Conservation (phyloP, 345 rosid species). For the Brassica rapa region DNA sequence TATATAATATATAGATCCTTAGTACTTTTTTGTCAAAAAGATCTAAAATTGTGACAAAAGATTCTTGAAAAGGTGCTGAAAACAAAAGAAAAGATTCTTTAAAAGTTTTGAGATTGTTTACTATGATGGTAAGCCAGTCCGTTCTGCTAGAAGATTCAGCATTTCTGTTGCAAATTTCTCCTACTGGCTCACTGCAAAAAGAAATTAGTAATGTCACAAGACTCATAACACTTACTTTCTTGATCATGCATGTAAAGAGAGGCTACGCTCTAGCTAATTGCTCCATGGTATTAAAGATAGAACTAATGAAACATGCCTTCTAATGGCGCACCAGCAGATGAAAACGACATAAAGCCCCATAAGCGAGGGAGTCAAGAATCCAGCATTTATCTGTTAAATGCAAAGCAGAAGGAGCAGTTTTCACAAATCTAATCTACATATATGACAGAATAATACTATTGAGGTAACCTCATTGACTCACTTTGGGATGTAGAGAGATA, state of each 20-base stretch:
- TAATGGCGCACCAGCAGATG: conserved; percentile 94
- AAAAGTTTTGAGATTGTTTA: conserved; percentile 32
- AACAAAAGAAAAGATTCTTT: neutral
- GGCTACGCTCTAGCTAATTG: neutral
- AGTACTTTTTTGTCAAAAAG: neutral
- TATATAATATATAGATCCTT: neutral
- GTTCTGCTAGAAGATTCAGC: conserved; percentile 74
- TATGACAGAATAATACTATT: neutral
- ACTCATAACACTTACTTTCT: neutral
- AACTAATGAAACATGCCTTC: conserved; percentile 52
- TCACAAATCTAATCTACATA: neutral
- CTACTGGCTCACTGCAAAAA: conserved; percentile 82
- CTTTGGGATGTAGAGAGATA: conserved; percentile 80
- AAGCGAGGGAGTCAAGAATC: conserved; percentile 80
- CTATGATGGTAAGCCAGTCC: conserved; percentile 93
- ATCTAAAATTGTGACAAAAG: neutral
- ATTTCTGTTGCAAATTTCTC: conserved; percentile 80
- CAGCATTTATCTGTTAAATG: conserved; percentile 62
- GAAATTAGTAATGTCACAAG: neutral
- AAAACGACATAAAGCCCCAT: conserved; percentile 92
- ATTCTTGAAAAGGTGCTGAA: neutral
- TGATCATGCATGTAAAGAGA: neutral
- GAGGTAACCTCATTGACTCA: conserved; percentile 31
- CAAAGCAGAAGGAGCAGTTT: neutral
- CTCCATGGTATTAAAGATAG: neutral